phyloP scores from a whole-genome alignment of 2,329 filamentous ascomycete species.

The Diaporthe eres region DNA sequence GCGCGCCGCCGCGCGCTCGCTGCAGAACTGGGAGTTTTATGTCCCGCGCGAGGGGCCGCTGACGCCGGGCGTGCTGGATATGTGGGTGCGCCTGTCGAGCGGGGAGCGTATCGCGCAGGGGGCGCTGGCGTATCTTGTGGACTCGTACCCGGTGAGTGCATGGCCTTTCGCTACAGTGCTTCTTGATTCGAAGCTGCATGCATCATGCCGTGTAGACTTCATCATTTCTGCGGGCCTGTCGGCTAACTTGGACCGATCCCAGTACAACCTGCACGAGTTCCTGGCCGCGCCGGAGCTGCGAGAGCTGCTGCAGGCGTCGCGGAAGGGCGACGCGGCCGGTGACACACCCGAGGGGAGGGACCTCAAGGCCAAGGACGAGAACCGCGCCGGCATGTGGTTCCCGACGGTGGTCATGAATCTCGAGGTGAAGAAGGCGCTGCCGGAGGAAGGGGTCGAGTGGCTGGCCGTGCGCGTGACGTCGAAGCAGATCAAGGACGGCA shows the following conservation, averaged over 20 bases:
- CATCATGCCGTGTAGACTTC: too few species aligned
- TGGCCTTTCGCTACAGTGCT: too few species aligned
- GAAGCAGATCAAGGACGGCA: slow-evolving; percentile 78
- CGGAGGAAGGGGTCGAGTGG: slow-evolving; percentile 79
- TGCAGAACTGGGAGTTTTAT: slow-evolving; percentile 52
- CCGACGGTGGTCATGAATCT: slow-evolving; percentile 82
- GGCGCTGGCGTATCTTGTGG: slow-evolving; percentile 72
- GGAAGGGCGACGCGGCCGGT: not conserved
- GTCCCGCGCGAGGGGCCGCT: slow-evolving; percentile 43
- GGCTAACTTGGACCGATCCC: not conserved
- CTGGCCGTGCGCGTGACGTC: slow-evolving; percentile 75
- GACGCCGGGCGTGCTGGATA: slow-evolving; percentile 62
- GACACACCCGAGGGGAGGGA: not conserved
- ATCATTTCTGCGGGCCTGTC: not conserved
- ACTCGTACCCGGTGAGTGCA: slow-evolving; percentile 48
- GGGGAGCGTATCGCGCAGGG: slow-evolving; percentile 75
- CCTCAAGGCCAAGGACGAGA: not conserved
- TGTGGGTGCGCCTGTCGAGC: slow-evolving; percentile 76
- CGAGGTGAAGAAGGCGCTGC: slow-evolving; percentile 81
- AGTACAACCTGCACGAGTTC: slow-evolving; percentile 44
- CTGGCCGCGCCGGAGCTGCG: slow-evolving; percentile 28
- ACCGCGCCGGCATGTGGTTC: slow-evolving; percentile 70
- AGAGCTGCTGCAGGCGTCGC: slow-evolving; percentile 15
- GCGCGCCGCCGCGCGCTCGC: slow-evolving; percentile 42
- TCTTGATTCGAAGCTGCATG: too few species aligned